These are phyloP conservation scores for Nicotiana paniculata DNA, from an alignment of 257 asterid species.

Conservation along the genomic window DNA sequence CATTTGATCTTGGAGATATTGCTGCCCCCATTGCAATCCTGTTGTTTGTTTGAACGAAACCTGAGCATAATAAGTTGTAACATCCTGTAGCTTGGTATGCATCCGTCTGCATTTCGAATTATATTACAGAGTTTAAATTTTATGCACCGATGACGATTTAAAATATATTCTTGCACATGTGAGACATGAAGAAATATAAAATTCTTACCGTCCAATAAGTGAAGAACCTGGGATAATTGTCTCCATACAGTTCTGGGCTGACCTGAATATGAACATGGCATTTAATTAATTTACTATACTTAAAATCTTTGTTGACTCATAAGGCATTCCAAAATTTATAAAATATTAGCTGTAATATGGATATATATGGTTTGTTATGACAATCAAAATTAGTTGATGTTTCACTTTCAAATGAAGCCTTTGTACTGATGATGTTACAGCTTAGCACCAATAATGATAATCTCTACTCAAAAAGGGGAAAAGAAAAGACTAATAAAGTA, in stretches of 20 bases:
- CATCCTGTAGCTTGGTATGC: constrained; percentile 98
- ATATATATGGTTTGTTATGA: background rate
- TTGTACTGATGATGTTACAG: background rate
- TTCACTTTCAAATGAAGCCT: background rate
- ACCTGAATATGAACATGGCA: constrained; percentile 38
- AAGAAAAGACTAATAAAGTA: background rate
- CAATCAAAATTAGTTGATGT: background rate
- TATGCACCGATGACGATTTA: background rate
- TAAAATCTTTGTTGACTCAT: background rate
- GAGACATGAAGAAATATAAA: background rate
- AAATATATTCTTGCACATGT: no score
- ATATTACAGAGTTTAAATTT: background rate
- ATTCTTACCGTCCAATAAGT: constrained; percentile 85
- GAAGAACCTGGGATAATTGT: constrained; percentile 81
- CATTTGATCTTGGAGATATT: constrained; percentile 81
- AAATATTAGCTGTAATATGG: background rate
- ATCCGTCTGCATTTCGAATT: constrained; percentile 49
- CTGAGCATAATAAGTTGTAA: constrained; percentile 85
- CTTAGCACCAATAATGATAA: constrained; percentile 1
- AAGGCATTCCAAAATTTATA: background rate
- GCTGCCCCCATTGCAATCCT: constrained; percentile 96
- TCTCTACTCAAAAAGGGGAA: background rate
- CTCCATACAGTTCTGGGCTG: constrained; percentile 83
- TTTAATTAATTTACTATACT: background rate
- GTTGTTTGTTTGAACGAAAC: constrained; percentile 78